phyloP scores from a whole-genome alignment of 2,329 filamentous ascomycete species.

The Grosmannia clavigera region DNA sequence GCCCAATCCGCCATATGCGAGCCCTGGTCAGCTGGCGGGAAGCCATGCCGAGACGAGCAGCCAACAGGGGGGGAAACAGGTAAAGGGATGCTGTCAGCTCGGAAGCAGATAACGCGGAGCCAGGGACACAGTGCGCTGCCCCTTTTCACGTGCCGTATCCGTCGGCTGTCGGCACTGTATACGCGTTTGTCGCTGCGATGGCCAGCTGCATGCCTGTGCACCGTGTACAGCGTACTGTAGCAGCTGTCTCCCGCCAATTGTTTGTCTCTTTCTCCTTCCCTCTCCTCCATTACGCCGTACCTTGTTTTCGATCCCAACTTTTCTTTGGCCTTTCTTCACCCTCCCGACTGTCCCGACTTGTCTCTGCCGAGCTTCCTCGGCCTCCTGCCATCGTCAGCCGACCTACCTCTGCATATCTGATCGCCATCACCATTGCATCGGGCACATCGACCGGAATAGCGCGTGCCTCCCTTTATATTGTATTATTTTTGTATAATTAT shows the following conservation, averaged over 20 bases:
- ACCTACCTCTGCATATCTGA: background rate
- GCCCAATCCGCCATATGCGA: too few species aligned
- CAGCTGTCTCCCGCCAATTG: background rate
- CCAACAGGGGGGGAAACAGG: too few species aligned
- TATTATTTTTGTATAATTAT: background rate
- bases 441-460: background rate
- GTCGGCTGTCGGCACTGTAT: background rate
- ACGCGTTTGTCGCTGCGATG: background rate
- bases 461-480: background rate
- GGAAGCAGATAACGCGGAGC: background rate
- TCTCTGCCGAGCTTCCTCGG: background rate
- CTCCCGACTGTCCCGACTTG: background rate
- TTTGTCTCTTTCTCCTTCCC: background rate
- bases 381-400: conserved; percentile 1
- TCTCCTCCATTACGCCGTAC: background rate
- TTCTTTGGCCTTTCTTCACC: background rate
- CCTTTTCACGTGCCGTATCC: background rate
- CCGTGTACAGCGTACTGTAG: background rate
- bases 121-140: background rate
- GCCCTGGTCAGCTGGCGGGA: too few species aligned
- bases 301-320: background rate
- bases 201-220: background rate
- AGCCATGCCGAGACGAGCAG: too few species aligned
- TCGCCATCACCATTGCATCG: background rate
- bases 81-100: too few species aligned